A percentile compares a stretch with the other conserved stretches of the same genome.
Conservation (phyloP, 345 rosid species). For the Syzygium oleosum region DNA sequence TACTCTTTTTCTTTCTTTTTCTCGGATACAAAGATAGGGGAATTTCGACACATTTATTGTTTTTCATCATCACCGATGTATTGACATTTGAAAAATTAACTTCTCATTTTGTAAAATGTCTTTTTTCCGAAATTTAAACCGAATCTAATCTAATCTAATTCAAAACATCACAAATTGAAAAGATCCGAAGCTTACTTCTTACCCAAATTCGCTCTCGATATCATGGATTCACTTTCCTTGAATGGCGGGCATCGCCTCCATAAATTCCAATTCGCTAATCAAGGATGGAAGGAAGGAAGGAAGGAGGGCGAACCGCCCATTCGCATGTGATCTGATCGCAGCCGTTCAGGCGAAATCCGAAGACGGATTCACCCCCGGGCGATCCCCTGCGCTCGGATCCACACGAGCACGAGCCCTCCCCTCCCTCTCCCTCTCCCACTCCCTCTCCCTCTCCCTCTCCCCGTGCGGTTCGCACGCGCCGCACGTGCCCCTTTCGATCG, state of each 20-base stretch:
- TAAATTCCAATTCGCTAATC: neutral
- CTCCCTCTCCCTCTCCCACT: too few species aligned
- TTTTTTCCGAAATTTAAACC: too few species aligned
- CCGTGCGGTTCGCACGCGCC: neutral
- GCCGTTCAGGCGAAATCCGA: neutral
- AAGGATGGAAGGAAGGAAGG: neutral
- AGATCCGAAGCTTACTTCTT: neutral
- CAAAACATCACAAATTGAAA: neutral
- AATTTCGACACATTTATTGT: neutral
- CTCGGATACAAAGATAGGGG: neutral
- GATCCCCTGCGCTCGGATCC: neutral
- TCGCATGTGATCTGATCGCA: neutral
- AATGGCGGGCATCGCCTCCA: neutral
- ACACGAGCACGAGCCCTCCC: neutral
- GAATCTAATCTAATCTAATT: too few species aligned
- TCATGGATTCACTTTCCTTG: neutral
- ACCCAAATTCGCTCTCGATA: neutral
- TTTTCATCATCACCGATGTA: accelerated
- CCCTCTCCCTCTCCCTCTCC: too few species aligned
- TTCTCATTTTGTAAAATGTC: too few species aligned
- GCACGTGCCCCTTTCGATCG: neutral
- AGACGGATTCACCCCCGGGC: neutral
- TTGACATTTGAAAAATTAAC: too few species aligned
- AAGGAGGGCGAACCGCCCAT: neutral
- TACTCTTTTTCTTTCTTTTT: neutral